A percentile compares a stretch with the other conserved stretches of the same genome.
These are phyloP conservation scores for Globisporangium canariense DNA, from an alignment of 352 stramenopile genomes.

Conservation along the genomic window DNA sequence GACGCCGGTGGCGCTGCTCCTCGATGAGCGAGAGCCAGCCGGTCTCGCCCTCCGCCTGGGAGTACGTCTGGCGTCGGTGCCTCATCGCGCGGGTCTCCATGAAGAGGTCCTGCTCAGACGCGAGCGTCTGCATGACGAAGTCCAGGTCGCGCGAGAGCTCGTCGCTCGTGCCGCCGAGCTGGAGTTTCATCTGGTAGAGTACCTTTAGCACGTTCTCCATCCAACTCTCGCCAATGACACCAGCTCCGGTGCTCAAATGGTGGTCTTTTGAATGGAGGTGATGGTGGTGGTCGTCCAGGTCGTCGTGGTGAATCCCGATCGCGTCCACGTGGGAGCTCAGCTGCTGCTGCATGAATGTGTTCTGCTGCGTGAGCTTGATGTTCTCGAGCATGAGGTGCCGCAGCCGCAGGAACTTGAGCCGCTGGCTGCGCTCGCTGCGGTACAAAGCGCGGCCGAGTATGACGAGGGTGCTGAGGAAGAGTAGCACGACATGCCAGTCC, in stretches of 20 bases:
- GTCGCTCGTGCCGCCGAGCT: constrained; percentile 29
- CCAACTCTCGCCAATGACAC: constrained; percentile 50
- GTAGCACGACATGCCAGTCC: constrained; percentile 49
- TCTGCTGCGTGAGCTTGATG: constrained; percentile 53
- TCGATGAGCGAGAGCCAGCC: constrained; percentile 56
- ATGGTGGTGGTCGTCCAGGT: not conserved
- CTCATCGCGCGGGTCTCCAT: constrained; percentile 22
- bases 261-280: not conserved
- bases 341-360: constrained; percentile 64
- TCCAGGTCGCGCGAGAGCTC: constrained; percentile 48
- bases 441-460: constrained; percentile 44
- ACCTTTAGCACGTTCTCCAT: constrained; percentile 75
- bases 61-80: constrained; percentile 15
- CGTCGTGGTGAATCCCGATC: constrained; percentile 38
- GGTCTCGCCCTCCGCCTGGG: constrained; percentile 19
- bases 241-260: constrained; percentile 3
- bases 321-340: constrained; percentile 59
- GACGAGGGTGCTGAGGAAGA: constrained; percentile 35
- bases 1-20: constrained; percentile 39
- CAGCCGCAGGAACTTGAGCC: constrained; percentile 50
- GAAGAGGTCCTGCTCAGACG: constrained; percentile 66
- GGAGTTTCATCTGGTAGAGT: constrained; percentile 42
- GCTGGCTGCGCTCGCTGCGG: constrained; percentile 32
- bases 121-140: constrained; percentile 65
- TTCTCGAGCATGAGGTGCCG: constrained; percentile 65